phyloP scores from a whole-genome alignment of 148 eudicot genomes.

The Pouteria glomerata region DNA sequence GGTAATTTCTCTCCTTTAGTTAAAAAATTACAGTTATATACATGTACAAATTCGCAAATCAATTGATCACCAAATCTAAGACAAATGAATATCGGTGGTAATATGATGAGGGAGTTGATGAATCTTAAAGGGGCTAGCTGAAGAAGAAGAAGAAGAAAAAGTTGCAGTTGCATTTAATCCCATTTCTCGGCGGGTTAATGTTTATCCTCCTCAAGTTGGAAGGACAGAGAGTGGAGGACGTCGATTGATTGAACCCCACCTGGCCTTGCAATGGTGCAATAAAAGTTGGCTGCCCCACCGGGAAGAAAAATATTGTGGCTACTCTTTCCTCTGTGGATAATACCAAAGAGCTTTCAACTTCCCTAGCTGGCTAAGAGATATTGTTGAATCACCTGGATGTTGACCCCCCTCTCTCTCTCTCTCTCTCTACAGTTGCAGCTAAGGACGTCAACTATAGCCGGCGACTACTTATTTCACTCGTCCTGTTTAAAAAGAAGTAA shows the following conservation, averaged over 20 bases:
- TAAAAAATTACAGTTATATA: no score
- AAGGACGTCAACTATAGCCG: no score
- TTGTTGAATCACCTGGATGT: constrained; percentile 49
- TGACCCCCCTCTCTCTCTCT: constrained; percentile 18
- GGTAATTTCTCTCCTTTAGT: no score
- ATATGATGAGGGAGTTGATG: no score
- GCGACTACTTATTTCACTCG: no score
- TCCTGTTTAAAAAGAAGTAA: no score
- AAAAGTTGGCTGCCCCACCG: constrained; percentile 27
- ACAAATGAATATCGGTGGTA: no score
- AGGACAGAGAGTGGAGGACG: constrained; percentile 16
- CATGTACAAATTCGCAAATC: no score
- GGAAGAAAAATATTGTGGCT: background rate
- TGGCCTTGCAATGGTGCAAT: constrained; percentile 36
- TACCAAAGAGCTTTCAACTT: constrained; percentile 9
- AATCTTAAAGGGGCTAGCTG: no score
- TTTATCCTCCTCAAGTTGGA: constrained; percentile 15
- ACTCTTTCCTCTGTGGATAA: constrained; percentile 20
- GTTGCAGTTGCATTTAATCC: background rate
- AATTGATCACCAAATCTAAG: no score
- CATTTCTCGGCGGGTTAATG: no score
- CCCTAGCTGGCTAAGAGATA: constrained; percentile 23
- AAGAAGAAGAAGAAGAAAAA: no score
- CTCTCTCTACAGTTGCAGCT: background rate
- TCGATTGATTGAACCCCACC: constrained; percentile 47